Conservation (phyloP, 2,329 filamentous ascomycete genomes). For the Cladobotryum protrusum region DNA sequence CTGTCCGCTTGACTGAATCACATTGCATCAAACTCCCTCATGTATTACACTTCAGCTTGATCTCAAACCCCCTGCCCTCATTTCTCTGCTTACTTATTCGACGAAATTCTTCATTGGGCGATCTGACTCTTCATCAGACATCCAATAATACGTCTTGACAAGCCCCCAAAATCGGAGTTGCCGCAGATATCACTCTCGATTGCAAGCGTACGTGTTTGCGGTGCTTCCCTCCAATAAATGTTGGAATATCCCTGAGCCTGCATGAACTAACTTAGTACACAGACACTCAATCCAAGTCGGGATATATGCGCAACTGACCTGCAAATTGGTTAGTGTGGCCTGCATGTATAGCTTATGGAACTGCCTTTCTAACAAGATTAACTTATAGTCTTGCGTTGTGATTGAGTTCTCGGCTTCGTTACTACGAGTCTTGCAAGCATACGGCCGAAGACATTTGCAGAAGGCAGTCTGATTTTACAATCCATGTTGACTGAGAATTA, state of each 20-base stretch:
- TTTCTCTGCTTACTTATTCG: background rate
- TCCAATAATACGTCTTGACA: background rate
- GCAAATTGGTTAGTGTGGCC: background rate
- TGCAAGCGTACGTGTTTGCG: too few relatives aligned
- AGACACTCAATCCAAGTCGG: background rate
- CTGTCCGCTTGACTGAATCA: background rate
- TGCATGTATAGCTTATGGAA: background rate
- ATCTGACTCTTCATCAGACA: background rate
- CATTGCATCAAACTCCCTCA: background rate
- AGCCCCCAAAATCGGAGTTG: background rate
- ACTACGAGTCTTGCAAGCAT: background rate
- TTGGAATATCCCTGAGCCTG: constrained; percentile 8
- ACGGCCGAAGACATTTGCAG: too few relatives aligned
- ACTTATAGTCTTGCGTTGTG: background rate
- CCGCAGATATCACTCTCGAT: too few relatives aligned
- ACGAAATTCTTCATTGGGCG: background rate
- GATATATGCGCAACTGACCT: background rate
- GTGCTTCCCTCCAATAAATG: constrained; percentile 1
- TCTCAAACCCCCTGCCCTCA: background rate
- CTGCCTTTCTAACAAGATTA: background rate
- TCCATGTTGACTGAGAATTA: too few relatives aligned
- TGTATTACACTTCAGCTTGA: background rate
- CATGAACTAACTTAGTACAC: background rate
- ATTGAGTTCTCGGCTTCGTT: background rate
- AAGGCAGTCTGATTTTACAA: too few relatives aligned